Evolutionary conservation across 1,284 basidiomycete genomes (phyloP).

Genomic region (Pascua sp.): DNA sequence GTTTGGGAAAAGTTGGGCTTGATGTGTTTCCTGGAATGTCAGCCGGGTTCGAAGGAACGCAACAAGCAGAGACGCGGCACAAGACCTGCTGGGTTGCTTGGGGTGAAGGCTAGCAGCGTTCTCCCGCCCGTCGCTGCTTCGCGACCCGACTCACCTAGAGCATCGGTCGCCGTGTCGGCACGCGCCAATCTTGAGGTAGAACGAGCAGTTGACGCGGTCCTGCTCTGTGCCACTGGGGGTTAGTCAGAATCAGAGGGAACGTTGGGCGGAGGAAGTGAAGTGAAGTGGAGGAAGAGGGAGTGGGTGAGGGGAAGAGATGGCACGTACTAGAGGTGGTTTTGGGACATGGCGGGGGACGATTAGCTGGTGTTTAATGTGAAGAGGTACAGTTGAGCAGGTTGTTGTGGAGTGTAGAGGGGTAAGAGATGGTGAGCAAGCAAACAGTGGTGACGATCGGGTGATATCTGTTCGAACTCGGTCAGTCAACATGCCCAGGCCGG

Average conservation of each 20-base stretch:
- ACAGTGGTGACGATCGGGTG: no score
- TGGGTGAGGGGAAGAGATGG: background rate
- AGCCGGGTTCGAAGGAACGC: background rate
- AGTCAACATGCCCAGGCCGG: no score
- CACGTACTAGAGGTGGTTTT: slow-evolving; percentile 46
- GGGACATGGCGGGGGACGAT: no score
- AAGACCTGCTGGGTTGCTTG: no score
- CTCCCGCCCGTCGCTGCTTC: background rate
- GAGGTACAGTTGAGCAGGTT: no score
- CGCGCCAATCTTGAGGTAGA: slow-evolving; percentile 51
- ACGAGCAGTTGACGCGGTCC: slow-evolving; percentile 51
- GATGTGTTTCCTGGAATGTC: slow-evolving; percentile 79
- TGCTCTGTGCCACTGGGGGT: slow-evolving; percentile 49
- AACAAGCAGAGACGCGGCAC: no score
- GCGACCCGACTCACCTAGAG: slow-evolving; percentile 33
- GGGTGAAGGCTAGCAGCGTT: no score
- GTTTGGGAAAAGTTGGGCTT: slow-evolving; percentile 96
- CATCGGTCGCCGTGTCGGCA: slow-evolving; percentile 50
- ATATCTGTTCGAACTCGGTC: no score
- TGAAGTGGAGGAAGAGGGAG: no score
- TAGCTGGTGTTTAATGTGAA: no score
- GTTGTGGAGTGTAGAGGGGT: no score
- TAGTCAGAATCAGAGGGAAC: background rate
- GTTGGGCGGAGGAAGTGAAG: background rate
- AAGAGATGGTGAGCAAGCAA: no score